Percentiles rank a stretch among this genome's conserved stretches.
Conservation (phyloP, 2,329 filamentous ascomycete genomes). For the Curvularia sp. region DNA sequence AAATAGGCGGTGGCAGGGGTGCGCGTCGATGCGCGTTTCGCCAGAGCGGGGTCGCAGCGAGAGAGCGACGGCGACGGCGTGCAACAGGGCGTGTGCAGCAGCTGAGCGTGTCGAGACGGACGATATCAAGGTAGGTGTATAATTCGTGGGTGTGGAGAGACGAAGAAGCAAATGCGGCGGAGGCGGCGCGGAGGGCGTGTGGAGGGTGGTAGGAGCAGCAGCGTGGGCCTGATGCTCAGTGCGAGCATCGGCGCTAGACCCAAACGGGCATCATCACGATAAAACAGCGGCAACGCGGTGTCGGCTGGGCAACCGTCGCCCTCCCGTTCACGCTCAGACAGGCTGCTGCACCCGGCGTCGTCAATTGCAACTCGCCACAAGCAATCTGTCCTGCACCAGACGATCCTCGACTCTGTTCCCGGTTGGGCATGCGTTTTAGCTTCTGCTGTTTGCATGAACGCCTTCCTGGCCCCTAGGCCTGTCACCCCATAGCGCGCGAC, state of each 20-base stretch:
- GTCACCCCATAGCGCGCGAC: slow-evolving; percentile 23
- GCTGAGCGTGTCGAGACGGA: background rate
- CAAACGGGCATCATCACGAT: slow-evolving; percentile 1
- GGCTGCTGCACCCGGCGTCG: slow-evolving; percentile 18
- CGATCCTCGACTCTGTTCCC: slow-evolving; percentile 8
- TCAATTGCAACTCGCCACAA: slow-evolving; percentile 11
- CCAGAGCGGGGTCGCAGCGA: slow-evolving; percentile 24
- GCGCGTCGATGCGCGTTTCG: slow-evolving; percentile 31
- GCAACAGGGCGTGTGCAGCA: slow-evolving; percentile 4
- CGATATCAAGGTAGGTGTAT: background rate
- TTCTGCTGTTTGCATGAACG: slow-evolving; percentile 11
- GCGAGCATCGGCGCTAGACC: slow-evolving; percentile 16
- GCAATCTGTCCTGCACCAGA: slow-evolving; percentile 13
- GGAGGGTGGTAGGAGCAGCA: slow-evolving; percentile 14
- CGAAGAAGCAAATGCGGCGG: slow-evolving; percentile 6
- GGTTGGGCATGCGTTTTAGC: slow-evolving; percentile 18
- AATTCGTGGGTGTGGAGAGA: slow-evolving; percentile 10
- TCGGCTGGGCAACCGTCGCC: slow-evolving; percentile 25
- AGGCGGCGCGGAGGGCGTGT: slow-evolving; percentile 14
- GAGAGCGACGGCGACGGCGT: slow-evolving; percentile 17
- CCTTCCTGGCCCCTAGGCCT: slow-evolving; percentile 9
- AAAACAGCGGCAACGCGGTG: slow-evolving; percentile 14
- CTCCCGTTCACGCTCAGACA: slow-evolving; percentile 22
- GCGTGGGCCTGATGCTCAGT: slow-evolving; percentile 13
- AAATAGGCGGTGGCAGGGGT: slow-evolving; percentile 25